Evolutionary conservation across 805 yeast species (phyloP).

Genomic region (Komagataella pastoris): DNA sequence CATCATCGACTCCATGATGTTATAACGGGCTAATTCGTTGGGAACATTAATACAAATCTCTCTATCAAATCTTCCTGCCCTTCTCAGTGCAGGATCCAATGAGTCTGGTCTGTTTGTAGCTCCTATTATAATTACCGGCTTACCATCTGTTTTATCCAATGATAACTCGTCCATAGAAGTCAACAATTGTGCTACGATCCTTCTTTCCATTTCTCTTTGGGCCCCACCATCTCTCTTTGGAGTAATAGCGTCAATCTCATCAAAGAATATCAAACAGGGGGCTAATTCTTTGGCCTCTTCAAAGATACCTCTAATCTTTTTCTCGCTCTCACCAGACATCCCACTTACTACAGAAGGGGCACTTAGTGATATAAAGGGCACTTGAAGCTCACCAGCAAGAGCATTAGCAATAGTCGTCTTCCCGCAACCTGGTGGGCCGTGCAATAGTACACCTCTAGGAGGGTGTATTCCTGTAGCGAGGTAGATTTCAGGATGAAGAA

Average conservation of each 20-base stretch:
- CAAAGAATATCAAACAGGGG: slow-evolving; percentile 87
- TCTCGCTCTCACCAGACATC: slow-evolving; percentile 98
- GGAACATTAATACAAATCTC: slow-evolving; percentile 96
- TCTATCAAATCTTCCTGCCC: slow-evolving; percentile 94
- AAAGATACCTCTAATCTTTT: slow-evolving; percentile 82
- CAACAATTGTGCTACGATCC: slow-evolving; percentile 90
- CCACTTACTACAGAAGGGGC: slow-evolving; percentile 97
- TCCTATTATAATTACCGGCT: slow-evolving; percentile 88
- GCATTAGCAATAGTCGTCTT: slow-evolving; percentile 95
- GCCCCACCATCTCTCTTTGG: slow-evolving; percentile 98
- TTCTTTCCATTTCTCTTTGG: slow-evolving; percentile 93
- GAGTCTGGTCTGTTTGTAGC: slow-evolving; percentile 97
- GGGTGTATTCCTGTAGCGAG: slow-evolving; percentile 84
- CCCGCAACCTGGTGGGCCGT: slow-evolving; percentile 99
- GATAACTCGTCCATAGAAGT: slow-evolving; percentile 92
- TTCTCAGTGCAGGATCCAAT: slow-evolving; percentile 82
- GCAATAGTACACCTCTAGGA: slow-evolving; percentile 84
- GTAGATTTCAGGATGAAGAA: slow-evolving; percentile 88
- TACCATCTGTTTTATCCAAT: slow-evolving; percentile 78
- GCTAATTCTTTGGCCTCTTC: slow-evolving; percentile 87
- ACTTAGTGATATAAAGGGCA: slow-evolving; percentile 80
- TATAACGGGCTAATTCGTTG: slow-evolving; percentile 65
- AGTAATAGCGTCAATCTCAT: slow-evolving; percentile 96
- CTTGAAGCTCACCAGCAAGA: slow-evolving; percentile 85
- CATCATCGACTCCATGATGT: slow-evolving; percentile 69